Evolutionary conservation across 495 filamentous ascomycete genomes (phyloP).

Genomic region (Bathelium albidoporum): DNA sequence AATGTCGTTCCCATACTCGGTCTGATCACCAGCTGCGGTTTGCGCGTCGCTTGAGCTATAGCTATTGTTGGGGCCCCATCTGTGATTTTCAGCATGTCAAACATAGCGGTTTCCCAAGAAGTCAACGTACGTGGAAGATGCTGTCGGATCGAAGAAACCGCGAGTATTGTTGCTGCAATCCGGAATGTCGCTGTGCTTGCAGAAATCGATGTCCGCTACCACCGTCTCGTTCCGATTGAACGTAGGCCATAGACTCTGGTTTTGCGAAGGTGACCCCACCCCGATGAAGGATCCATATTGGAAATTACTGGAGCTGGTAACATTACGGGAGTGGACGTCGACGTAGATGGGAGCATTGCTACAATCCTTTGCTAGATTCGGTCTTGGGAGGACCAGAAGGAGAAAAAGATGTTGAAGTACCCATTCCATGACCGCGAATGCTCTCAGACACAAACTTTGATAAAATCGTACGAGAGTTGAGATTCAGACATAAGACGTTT

Average conservation of each 20-base stretch:
- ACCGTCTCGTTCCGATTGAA: slow-evolving; percentile 26
- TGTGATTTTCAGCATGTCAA: slow-evolving; percentile 5
- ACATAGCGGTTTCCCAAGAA: neutral
- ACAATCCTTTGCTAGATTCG: slow-evolving; percentile 26
- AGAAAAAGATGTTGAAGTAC: neutral
- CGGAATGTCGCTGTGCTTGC: slow-evolving; percentile 19
- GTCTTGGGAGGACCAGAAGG: slow-evolving; percentile 13
- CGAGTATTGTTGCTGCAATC: slow-evolving; percentile 19
- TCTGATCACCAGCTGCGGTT: neutral
- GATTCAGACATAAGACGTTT: neutral
- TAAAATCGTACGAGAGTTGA: neutral
- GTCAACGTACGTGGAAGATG: slow-evolving; percentile 18
- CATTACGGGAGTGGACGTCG: slow-evolving; percentile 27
- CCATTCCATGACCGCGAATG: neutral
- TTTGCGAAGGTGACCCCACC: slow-evolving; percentile 24
- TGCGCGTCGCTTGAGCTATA: slow-evolving; percentile 16
- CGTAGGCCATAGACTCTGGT: slow-evolving; percentile 29
- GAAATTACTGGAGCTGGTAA: slow-evolving; percentile 18
- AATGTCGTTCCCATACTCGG: slow-evolving; percentile 17
- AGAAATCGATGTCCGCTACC: slow-evolving; percentile 19
- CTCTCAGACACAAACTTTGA: neutral
- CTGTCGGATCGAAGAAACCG: slow-evolving; percentile 17
- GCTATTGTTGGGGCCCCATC: slow-evolving; percentile 11
- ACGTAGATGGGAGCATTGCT: slow-evolving; percentile 28
- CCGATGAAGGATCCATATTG: slow-evolving; percentile 30